Percentiles rank a stretch among this genome's conserved stretches.
phyloP scores from a whole-genome alignment of 2,329 filamentous ascomycete genomes.

The Cercospora sp. region DNA sequence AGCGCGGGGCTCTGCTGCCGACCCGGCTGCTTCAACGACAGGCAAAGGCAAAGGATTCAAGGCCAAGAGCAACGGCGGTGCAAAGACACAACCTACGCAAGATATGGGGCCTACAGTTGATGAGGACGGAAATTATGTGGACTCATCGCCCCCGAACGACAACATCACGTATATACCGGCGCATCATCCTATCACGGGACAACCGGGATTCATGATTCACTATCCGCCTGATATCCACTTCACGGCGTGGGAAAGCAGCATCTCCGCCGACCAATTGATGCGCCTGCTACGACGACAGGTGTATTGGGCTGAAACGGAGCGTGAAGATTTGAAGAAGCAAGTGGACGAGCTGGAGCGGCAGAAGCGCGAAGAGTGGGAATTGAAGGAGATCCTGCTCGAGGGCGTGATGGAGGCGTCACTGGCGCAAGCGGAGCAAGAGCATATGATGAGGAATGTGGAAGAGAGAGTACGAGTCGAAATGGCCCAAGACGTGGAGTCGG shows the following conservation, averaged over 20 bases:
- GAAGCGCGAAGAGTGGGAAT: constrained; percentile 72
- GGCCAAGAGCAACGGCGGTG: constrained; percentile 35
- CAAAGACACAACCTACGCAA: constrained; percentile 29
- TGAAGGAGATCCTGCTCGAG: constrained; percentile 77
- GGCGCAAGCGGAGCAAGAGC: constrained; percentile 45
- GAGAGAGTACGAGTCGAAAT: constrained; percentile 40
- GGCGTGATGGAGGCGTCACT: constrained; percentile 72
- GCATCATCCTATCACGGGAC: constrained; percentile 60
- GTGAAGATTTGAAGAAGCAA: constrained; percentile 63
- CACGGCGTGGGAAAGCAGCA: constrained; percentile 62
- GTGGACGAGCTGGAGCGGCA: constrained; percentile 65
- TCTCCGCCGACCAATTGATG: constrained; percentile 68
- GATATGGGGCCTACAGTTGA: constrained; percentile 34
- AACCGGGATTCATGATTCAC: constrained; percentile 50
- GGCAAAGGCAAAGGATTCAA: constrained; percentile 48
- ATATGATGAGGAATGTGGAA: constrained; percentile 39
- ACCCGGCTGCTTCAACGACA: constrained; percentile 59
- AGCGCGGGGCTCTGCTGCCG: constrained; percentile 66
- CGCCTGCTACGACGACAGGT: constrained; percentile 63
- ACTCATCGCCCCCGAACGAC: constrained; percentile 49
- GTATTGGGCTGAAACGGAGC: constrained; percentile 70
- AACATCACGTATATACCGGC: constrained; percentile 61
- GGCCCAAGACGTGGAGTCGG: constrained; percentile 41
- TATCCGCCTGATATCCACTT: constrained; percentile 63
- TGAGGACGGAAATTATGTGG: constrained; percentile 36